Conservation (phyloP, 441 rosid species). For the Euphorbia celastroides region DNA sequence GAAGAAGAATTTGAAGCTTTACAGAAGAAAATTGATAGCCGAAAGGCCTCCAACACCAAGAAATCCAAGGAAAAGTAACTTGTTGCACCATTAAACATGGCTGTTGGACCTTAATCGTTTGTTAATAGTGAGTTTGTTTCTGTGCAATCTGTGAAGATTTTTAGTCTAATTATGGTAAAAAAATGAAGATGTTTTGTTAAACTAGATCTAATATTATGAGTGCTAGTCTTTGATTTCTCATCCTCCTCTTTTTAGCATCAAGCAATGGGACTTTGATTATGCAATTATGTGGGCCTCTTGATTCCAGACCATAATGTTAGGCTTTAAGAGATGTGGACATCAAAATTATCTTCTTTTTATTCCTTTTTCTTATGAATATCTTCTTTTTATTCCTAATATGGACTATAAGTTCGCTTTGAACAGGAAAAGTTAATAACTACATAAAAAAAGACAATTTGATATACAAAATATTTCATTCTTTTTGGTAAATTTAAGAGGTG, state of each 20-base stretch:
- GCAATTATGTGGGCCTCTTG: not conserved
- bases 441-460: no score
- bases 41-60: slow-evolving; percentile 46
- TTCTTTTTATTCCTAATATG: not conserved
- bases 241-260: not conserved
- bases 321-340: not conserved
- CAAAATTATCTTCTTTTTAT: not conserved
- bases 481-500: no score
- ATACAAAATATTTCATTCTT: no score
- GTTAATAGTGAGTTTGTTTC: not conserved
- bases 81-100: not conserved
- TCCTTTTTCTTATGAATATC: no score
- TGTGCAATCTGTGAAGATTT: not conserved
- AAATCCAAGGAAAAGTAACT: slow-evolving; percentile 40
- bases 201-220: not conserved
- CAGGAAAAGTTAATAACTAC: no score
- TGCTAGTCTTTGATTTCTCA: not conserved
- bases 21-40: slow-evolving; percentile 52
- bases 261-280: not conserved
- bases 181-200: not conserved
- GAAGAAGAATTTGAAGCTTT: slow-evolving; percentile 95
- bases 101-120: not conserved
- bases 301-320: not conserved
- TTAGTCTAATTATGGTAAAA: not conserved
- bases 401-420: not conserved